A percentile compares a stretch with the other conserved stretches of the same genome.
Evolutionary conservation across 805 yeast species (phyloP).

Genomic region (Yamadazyma sp.): DNA sequence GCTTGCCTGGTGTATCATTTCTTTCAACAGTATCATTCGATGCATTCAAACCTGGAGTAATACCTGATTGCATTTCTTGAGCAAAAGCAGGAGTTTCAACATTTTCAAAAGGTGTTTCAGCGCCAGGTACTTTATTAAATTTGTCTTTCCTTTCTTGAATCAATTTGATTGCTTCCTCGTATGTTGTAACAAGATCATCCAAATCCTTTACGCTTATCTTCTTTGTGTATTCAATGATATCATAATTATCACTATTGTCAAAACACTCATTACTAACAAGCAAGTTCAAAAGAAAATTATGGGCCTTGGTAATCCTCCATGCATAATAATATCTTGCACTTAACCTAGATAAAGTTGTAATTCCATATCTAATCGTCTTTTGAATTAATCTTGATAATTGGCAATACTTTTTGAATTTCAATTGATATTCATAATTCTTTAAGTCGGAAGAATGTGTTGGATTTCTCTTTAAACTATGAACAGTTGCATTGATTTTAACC

Average conservation of each 20-base stretch:
- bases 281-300: conserved; percentile 36
- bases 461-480: conserved; percentile 19
- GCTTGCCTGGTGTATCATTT: not conserved
- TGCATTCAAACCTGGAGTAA: not conserved
- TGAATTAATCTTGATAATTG: conserved; percentile 24
- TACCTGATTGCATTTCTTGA: not conserved
- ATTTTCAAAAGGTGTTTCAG: not conserved
- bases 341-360: conserved; percentile 35
- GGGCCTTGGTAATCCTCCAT: conserved; percentile 64
- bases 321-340: conserved; percentile 64
- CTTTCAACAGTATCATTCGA: not conserved
- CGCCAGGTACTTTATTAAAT: not conserved
- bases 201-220: conserved; percentile 20
- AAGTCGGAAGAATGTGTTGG: conserved; percentile 19
- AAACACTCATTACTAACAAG: conserved; percentile 28
- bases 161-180: conserved; percentile 11
- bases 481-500: conserved; percentile 20
- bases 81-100: not conserved
- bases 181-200: conserved; percentile 23
- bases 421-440: conserved; percentile 15
- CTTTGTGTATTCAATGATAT: conserved; percentile 3
- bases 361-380: conserved; percentile 17
- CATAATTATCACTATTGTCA: conserved; percentile 9
- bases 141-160: conserved; percentile 3
- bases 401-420: conserved; percentile 20